Percentiles rank a stretch among this genome's conserved stretches.
Conservation (phyloP, 805 yeast genomes). For the Priceomyces carsonii region DNA sequence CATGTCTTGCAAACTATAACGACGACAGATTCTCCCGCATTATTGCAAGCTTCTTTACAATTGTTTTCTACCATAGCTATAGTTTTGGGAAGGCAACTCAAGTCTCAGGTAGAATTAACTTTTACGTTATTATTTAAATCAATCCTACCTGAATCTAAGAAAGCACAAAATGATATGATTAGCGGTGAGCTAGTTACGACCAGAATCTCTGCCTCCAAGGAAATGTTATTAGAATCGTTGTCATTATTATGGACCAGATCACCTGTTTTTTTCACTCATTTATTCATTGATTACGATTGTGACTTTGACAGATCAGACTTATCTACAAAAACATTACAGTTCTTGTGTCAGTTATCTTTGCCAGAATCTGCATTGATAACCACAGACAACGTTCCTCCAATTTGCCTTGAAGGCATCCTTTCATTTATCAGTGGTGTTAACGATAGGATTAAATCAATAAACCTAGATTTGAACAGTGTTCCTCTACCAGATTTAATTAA, state of each 20-base stretch:
- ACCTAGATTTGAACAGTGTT: conserved; percentile 7
- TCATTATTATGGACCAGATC: conserved; percentile 81
- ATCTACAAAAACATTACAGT: conserved; percentile 63
- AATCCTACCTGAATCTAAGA: conserved; percentile 39
- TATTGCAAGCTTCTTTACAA: conserved; percentile 75
- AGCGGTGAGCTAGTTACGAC: conserved; percentile 16
- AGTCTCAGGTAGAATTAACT: conserved; percentile 79
- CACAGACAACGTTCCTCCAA: conserved; percentile 87
- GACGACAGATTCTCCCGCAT: conserved; percentile 65
- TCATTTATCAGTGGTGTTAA: conserved; percentile 65
- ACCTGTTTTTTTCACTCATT: conserved; percentile 70
- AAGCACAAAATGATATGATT: conserved; percentile 20
- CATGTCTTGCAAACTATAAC: conserved; percentile 80
- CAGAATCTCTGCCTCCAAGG: conserved; percentile 57
- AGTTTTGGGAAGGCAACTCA: conserved; percentile 63
- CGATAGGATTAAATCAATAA: conserved; percentile 41
- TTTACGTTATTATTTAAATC: conserved; percentile 63
- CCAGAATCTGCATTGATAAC: conserved; percentile 83
- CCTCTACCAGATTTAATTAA: conserved; percentile 33
- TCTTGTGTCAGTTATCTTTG: conserved; percentile 73
- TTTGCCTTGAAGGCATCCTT: conserved; percentile 85
- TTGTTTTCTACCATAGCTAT: conserved; percentile 71
- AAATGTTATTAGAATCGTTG: conserved; percentile 78
- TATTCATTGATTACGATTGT: conserved; percentile 87
- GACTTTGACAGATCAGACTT: conserved; percentile 84